These are phyloP conservation scores for Populus euphratica DNA, from an alignment of 345 rosid genomes.

Conservation along the genomic window DNA sequence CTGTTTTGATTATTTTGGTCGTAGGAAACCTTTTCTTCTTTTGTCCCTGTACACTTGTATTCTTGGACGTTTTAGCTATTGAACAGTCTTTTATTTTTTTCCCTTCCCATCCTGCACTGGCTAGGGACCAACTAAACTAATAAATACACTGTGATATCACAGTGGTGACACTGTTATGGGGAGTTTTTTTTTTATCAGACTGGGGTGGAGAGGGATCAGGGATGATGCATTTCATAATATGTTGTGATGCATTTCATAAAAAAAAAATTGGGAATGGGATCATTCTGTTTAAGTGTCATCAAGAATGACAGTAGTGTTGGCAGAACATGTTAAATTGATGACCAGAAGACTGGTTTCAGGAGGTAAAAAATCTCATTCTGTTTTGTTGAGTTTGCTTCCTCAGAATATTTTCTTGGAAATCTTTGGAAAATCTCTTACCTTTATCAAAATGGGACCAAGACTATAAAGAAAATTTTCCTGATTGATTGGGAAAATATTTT, in stretches of 20 bases:
- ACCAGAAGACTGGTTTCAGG: no score
- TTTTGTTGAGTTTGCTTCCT: no score
- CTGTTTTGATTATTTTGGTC: not conserved
- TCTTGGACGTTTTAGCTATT: not conserved
- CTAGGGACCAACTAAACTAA: not conserved
- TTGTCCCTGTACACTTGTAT: not conserved
- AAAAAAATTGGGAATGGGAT: not conserved
- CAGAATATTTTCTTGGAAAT: not conserved
- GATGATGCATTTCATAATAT: not conserved
- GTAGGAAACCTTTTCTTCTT: not conserved
- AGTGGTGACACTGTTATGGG: not conserved
- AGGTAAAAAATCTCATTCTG: no score
- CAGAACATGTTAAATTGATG: no score
- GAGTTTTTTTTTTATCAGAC: not conserved
- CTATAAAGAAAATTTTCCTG: not conserved
- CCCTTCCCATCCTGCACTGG: not conserved
- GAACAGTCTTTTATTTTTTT: not conserved
- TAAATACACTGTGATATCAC: not conserved
- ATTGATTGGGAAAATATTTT: conserved; percentile 4
- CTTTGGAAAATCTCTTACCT: not conserved
- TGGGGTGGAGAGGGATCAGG: not conserved
- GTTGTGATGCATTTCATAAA: not conserved
- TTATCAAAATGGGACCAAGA: not conserved
- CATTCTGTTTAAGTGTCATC: not conserved
- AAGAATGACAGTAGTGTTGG: no score